Base-by-base conservation (phyloP, 1,284 basidiomycete genomes). In the Malassezia restricta region DNA sequence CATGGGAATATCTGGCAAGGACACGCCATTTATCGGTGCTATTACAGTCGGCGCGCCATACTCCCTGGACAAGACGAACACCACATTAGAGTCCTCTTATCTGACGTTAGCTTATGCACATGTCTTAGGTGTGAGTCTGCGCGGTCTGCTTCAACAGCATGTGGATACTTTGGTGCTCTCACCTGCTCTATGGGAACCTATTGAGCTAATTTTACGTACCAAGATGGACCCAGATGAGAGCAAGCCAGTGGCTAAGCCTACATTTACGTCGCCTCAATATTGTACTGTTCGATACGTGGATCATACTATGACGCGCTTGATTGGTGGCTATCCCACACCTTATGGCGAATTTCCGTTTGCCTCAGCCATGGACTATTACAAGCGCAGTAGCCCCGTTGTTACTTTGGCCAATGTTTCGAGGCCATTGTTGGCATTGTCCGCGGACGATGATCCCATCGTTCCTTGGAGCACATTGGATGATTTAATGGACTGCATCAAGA, bases 361-460 rank as follows among this genome's bases (percentile, higher is more conserved):
- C 2, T 84, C 78, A 5, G 84, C 85, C 2, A 75, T 81, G 29
- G 84, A 81, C 40, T 99, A 98, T 75, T 98, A 98, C 74, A 71
- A 53, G 56, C 47, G 54, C 49, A 59, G 64, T 43, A 65, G 58
- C 30, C 61, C 65, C 9, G 62, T 62, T 12, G 64, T 64, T 30
- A 40, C 57, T 6, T 52, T 75, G 5, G 30, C 31, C 11, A 40
- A 61, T 11, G 63, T 75, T 28, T 45, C 59, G 27, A 57, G 74
- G 1, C 75, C 74, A 0, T 49, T 85, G 66, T 78, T 98, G 7
- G 82, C 84, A 8, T 79, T 98, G 62, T 92, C 89, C 68, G 81
- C 92, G 1, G 80, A 81, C 37, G 91, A 98, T 74, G 92, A 98
- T 75, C 94, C 94, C 2, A 77, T 81, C 43, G 82, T 96, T 24